Evolutionary conservation across 495 filamentous ascomycete species (phyloP).

Genomic region (Astrocystis sublimbata): DNA sequence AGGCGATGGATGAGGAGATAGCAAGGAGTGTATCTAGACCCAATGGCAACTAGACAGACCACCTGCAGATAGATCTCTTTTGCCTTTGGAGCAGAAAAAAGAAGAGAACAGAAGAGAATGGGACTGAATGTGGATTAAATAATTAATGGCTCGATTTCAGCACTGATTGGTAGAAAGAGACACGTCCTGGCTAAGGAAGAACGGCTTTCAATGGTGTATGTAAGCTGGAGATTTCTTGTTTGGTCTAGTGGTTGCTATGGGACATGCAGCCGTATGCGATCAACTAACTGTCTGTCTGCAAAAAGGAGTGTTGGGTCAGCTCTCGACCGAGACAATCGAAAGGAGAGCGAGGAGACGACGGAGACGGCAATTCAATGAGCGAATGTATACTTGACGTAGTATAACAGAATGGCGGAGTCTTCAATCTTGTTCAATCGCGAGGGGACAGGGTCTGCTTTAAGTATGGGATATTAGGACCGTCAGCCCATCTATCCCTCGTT

Average conservation of each 20-base stretch:
- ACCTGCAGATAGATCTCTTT: too few species aligned
- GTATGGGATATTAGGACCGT: slow-evolving; percentile 7
- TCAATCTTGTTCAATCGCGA: background rate
- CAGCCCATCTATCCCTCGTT: too few species aligned
- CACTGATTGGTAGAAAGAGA: background rate
- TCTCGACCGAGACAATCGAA: background rate
- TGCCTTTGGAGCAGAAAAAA: too few species aligned
- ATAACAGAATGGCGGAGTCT: slow-evolving; percentile 4
- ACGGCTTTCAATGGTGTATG: background rate
- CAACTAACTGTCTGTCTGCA: background rate
- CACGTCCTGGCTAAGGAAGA: background rate
- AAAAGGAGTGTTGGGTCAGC: background rate
- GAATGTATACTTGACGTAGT: background rate
- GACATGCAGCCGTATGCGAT: background rate
- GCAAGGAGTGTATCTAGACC: too few species aligned
- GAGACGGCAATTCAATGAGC: background rate
- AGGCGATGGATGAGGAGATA: background rate
- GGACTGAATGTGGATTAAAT: too few species aligned
- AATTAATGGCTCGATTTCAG: too few species aligned
- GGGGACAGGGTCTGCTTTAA: slow-evolving; percentile 10
- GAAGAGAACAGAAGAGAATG: too few species aligned
- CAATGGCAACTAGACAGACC: too few species aligned
- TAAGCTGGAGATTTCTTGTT: background rate
- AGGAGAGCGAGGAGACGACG: background rate
- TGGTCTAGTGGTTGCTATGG: background rate